Percentiles rank a stretch among this genome's conserved stretches.
phyloP scores from a whole-genome alignment of 495 filamentous ascomycete species.

The Penicillium antarcticum region DNA sequence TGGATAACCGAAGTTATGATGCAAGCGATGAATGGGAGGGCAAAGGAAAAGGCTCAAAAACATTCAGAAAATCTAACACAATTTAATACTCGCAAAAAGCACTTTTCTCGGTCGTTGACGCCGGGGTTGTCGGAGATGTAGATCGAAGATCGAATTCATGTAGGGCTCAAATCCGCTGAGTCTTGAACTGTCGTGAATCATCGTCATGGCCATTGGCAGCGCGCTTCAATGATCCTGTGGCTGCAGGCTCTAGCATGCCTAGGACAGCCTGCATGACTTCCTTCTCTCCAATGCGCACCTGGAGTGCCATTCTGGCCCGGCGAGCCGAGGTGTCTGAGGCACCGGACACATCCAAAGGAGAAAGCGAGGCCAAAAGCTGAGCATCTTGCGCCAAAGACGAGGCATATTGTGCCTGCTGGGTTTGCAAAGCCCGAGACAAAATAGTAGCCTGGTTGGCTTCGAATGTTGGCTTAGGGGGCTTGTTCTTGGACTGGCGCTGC shows the following conservation, averaged over 20 bases:
- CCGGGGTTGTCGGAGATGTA: neutral
- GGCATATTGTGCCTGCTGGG: slow-evolving; percentile 48
- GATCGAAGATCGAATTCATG: neutral
- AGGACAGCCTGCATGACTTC: slow-evolving; percentile 54
- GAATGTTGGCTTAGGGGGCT: slow-evolving; percentile 43
- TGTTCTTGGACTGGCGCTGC: slow-evolving; percentile 38
- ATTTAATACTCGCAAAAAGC: slow-evolving; percentile 30
- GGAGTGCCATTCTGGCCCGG: slow-evolving; percentile 63
- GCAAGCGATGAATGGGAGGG: slow-evolving; percentile 36
- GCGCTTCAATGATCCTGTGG: slow-evolving; percentile 23
- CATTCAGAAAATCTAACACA: slow-evolving; percentile 30
- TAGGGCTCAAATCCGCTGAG: slow-evolving; percentile 30
- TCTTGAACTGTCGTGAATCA: slow-evolving; percentile 37
- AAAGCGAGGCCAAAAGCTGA: slow-evolving; percentile 41
- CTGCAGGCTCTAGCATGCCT: slow-evolving; percentile 29
- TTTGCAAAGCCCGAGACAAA: slow-evolving; percentile 28
- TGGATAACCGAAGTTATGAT: slow-evolving; percentile 44
- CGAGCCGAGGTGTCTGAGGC: slow-evolving; percentile 24
- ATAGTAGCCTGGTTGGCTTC: slow-evolving; percentile 26
- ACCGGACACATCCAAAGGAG: slow-evolving; percentile 13
- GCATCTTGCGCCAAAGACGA: slow-evolving; percentile 64
- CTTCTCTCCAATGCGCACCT: slow-evolving; percentile 82
- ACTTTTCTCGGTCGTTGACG: slow-evolving; percentile 14
- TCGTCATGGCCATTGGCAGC: slow-evolving; percentile 26
- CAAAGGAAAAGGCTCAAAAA: slow-evolving; percentile 27